These are phyloP conservation scores for Leccinum broughii DNA, from an alignment of 768 basidiomycete genomes.

Conservation along the genomic window DNA sequence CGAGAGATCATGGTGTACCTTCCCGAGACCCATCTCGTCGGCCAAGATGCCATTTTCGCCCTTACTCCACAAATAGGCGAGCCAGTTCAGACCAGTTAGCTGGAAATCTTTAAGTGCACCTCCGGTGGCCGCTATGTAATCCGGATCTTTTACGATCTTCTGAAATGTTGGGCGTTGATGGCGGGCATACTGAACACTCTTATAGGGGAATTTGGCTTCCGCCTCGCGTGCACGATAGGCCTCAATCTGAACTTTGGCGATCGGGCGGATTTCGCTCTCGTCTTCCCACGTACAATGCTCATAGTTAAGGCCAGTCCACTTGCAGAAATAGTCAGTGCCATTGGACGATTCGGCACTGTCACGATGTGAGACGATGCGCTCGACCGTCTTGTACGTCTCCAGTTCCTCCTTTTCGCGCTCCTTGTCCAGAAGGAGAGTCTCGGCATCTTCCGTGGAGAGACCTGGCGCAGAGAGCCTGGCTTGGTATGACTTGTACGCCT, in stretches of 20 bases:
- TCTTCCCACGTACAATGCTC: conserved; percentile 96
- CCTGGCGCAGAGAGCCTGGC: conserved; percentile 61
- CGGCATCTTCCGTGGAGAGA: conserved; percentile 83
- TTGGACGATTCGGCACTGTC: conserved; percentile 50
- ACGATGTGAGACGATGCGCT: conserved; percentile 83
- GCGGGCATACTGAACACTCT: conserved; percentile 68
- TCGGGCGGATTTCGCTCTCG: conserved; percentile 73
- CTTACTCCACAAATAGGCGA: conserved; percentile 94
- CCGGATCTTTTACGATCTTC: conserved; percentile 86
- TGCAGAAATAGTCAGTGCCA: conserved; percentile 88
- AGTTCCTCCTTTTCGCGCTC: conserved; percentile 91
- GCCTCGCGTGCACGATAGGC: conserved; percentile 76
- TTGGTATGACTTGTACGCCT: conserved; percentile 77
- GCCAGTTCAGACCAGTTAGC: conserved; percentile 96
- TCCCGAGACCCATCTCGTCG: conserved; percentile 99
- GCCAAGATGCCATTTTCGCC: conserved; percentile 97
- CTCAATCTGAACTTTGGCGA: conserved; percentile 76
- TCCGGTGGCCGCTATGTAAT: conserved; percentile 75
- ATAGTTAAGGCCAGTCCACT: conserved; percentile 94
- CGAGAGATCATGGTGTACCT: conserved; percentile 45
- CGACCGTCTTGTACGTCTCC: conserved; percentile 88
- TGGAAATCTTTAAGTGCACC: conserved; percentile 97
- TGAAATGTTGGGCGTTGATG: conserved; percentile 74
- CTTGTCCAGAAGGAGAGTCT: conserved; percentile 84
- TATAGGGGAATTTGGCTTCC: conserved; percentile 81